phyloP scores from a whole-genome alignment of 306 rosid species.

The Gastrolobium villosum region DNA sequence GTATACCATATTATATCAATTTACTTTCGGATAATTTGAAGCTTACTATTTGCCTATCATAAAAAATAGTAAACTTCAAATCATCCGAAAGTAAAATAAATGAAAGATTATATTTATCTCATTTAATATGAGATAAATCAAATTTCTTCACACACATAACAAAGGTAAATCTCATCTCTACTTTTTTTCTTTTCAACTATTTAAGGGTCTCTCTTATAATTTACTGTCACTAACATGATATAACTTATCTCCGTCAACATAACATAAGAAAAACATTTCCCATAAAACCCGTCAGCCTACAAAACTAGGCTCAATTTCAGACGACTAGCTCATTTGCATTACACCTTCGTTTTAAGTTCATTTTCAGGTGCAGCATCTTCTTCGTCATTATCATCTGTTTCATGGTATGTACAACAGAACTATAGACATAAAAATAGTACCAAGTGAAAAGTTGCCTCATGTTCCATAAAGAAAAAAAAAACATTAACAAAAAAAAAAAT shows the following conservation, averaged over 20 bases:
- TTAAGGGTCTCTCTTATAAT: no score
- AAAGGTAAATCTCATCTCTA: no score
- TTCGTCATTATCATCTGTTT: constrained; percentile 38
- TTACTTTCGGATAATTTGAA: no score
- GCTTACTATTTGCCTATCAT: no score
- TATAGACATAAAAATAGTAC: constrained; percentile 46
- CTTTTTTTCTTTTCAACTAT: no score
- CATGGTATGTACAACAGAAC: constrained; percentile 60
- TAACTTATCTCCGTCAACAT: no score
- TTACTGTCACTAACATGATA: no score
- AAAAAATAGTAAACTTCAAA: background rate
- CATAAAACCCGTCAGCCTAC: constrained; percentile 32
- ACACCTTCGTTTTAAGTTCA: constrained; percentile 47
- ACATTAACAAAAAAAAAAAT: constrained; percentile 4
- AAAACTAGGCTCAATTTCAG: constrained; percentile 19
- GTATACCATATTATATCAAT: no score
- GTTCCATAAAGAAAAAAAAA: constrained; percentile 48
- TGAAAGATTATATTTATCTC: no score
- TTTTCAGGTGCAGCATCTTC: constrained; percentile 46
- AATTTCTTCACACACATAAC: no score
- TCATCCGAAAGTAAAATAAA: constrained; percentile 23
- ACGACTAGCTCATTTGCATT: constrained; percentile 25
- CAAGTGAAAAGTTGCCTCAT: constrained; percentile 47
- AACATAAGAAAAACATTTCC: no score
- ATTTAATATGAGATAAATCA: no score